A percentile compares a stretch with the other conserved stretches of the same genome.
phyloP scores from a whole-genome alignment of 495 filamentous ascomycete species.

The Friedmanniomyces simplex region DNA sequence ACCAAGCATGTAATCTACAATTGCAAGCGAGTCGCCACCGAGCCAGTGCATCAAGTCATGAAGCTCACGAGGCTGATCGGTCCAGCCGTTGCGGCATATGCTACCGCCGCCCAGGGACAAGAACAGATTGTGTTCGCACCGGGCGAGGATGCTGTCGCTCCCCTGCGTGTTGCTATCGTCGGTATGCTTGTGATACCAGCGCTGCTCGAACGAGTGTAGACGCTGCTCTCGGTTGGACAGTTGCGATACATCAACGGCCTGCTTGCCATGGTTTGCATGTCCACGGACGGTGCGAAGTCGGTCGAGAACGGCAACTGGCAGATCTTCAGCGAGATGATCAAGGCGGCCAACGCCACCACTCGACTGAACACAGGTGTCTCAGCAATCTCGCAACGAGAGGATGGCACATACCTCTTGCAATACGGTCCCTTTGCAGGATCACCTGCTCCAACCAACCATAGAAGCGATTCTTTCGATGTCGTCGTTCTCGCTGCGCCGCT shows the following conservation, averaged over 20 bases:
- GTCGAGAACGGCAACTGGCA: constrained; percentile 88
- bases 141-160: background rate
- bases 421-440: constrained; percentile 11
- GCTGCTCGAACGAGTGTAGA: background rate
- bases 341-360: constrained; percentile 48
- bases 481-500: constrained; percentile 70
- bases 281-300: constrained; percentile 69
- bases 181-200: background rate
- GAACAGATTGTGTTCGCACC: constrained; percentile 1
- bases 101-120: background rate
- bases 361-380: constrained; percentile 62
- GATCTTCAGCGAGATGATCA: constrained; percentile 77
- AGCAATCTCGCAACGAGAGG: constrained; percentile 34
- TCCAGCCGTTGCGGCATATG: background rate
- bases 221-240: background rate
- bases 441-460: background rate
- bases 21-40: background rate
- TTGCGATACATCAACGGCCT: constrained; percentile 65
- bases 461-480: constrained; percentile 51
- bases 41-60: background rate
- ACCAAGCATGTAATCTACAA: background rate
- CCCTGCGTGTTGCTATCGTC: constrained; percentile 9
- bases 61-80: background rate
- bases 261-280: constrained; percentile 90
- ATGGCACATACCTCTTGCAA: constrained; percentile 43